These are phyloP conservation scores for Spergularia azorica DNA, from an alignment of 179 eudicot genomes.

Conservation along the genomic window DNA sequence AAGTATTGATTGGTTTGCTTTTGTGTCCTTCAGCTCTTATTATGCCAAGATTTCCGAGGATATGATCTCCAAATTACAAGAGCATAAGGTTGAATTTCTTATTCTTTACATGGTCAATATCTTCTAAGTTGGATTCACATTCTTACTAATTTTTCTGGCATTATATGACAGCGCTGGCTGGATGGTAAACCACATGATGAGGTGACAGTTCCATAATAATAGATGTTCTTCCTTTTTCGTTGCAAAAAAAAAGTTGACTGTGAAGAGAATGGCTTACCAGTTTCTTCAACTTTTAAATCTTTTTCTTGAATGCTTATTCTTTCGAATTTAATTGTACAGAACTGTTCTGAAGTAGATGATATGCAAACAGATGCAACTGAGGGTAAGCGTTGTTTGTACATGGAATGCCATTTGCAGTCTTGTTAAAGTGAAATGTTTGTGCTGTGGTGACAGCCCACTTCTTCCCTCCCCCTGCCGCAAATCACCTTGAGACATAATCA, in stretches of 20 bases:
- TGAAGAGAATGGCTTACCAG: neutral
- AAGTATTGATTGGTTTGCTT: neutral
- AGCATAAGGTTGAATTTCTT: slow-evolving; percentile 57
- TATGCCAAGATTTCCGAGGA: slow-evolving; percentile 57
- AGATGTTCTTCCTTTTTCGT: neutral
- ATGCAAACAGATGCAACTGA: slow-evolving; percentile 34
- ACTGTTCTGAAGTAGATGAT: slow-evolving; percentile 20
- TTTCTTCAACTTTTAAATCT: neutral
- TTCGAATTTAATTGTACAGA: slow-evolving; percentile 25
- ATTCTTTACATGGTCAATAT: slow-evolving; percentile 4
- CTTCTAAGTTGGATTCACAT: neutral
- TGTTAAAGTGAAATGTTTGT: neutral
- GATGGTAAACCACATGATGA: slow-evolving; percentile 22
- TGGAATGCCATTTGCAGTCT: neutral
- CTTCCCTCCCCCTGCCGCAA: neutral
- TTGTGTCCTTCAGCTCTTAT: slow-evolving; percentile 44
- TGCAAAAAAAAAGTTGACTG: neutral
- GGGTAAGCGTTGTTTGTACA: slow-evolving; percentile 28
- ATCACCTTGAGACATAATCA: neutral
- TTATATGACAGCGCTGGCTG: slow-evolving; percentile 35
- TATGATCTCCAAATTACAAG: slow-evolving; percentile 48
- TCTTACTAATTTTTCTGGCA: neutral
- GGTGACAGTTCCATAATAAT: slow-evolving; percentile 22
- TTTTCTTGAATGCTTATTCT: neutral
- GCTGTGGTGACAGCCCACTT: neutral